Evolutionary conservation across 441 rosid genomes (phyloP), one percentile per base, ranked within the genome.

Genomic region (Syzygium syzygioides): DNA sequence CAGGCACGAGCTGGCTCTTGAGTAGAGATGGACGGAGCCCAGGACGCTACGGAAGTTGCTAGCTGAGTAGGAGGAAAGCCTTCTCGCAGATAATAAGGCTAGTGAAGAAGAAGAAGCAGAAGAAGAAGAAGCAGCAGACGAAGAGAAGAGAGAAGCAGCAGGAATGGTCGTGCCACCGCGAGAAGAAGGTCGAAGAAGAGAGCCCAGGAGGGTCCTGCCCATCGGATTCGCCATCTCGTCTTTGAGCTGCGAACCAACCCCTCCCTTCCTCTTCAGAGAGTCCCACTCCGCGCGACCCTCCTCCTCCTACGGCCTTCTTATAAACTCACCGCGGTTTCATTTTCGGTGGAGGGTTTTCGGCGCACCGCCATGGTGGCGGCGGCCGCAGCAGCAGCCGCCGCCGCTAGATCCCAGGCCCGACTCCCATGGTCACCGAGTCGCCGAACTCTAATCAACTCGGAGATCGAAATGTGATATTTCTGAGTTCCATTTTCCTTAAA

Each of bases 1-100:
- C 52, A 6, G n/a, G 83, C 17, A 0, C 28, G 52, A 37, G 52
- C 83, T 26, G n/a, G 52, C 17, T 20, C 52, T 41, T 23, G 83
- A 71, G 83, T 52, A 37, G 83, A 14, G 83, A 71, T 14, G 83
- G 83, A 25, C 85, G 85, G 23, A 87, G 89, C 87, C 92, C 93
- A 45, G 18, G 32, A 14, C 83, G 87, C 60, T 55, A 62, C 32
- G 84, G 26, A 88, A 71, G 62, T 87, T 53, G 85, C 89, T 57
- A 83, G 89, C 57, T 41, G 14, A 86, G 87, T 26, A 20, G 20
- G 55, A 90, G 88, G 55, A 90, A 84, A 90, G 89, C 85, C 55
- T 88, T 41, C 37, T 37, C 14, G 89, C 32, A 13, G 86, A 86
- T 23, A 54, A 85, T 32, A 55, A 45, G 85, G 87, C 85, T 52